Evolutionary conservation across 2,329 filamentous ascomycete genomes (phyloP).

Genomic region (Emergomyces pasteurianus): DNA sequence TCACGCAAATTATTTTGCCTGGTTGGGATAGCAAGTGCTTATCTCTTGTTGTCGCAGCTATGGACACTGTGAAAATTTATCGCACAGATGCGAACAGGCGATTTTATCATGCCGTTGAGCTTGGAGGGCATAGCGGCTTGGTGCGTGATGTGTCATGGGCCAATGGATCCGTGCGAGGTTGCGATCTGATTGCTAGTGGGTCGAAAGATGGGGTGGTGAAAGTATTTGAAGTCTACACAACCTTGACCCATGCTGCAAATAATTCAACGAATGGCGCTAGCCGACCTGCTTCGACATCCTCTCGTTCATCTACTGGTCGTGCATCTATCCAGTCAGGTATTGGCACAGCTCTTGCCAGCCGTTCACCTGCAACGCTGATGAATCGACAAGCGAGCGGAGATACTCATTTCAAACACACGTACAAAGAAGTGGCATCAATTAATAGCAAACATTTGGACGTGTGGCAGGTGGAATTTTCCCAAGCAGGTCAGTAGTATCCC

Average conservation of each 20-base stretch:
- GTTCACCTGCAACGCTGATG: slow-evolving; percentile 15
- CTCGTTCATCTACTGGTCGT: slow-evolving; percentile 3
- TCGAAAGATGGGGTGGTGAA: slow-evolving; percentile 84
- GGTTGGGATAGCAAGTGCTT: slow-evolving; percentile 72
- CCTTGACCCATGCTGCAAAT: slow-evolving; percentile 18
- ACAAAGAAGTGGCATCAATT: slow-evolving; percentile 31
- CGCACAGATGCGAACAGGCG: slow-evolving; percentile 61
- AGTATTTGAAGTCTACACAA: slow-evolving; percentile 58
- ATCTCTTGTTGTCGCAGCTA: slow-evolving; percentile 71
- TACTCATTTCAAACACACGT: slow-evolving; percentile 30
- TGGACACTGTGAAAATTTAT: slow-evolving; percentile 74
- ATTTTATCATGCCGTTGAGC: slow-evolving; percentile 72
- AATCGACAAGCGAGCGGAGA: slow-evolving; percentile 25
- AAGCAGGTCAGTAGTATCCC: slow-evolving; percentile 23
- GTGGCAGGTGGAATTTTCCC: slow-evolving; percentile 35
- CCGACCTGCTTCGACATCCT: slow-evolving; percentile 16
- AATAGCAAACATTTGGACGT: slow-evolving; percentile 34
- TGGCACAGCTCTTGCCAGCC: slow-evolving; percentile 28
- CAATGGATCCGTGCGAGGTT: slow-evolving; percentile 77
- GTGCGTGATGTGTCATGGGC: slow-evolving; percentile 89
- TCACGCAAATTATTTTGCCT: slow-evolving; percentile 63
- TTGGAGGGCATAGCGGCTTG: slow-evolving; percentile 61
- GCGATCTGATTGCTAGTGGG: slow-evolving; percentile 81
- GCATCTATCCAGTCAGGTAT: slow-evolving; percentile 30
- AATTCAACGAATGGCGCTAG: slow-evolving; percentile 16